phyloP scores from a whole-genome alignment of 495 filamentous ascomycete species.

The Apodospora peruviana region DNA sequence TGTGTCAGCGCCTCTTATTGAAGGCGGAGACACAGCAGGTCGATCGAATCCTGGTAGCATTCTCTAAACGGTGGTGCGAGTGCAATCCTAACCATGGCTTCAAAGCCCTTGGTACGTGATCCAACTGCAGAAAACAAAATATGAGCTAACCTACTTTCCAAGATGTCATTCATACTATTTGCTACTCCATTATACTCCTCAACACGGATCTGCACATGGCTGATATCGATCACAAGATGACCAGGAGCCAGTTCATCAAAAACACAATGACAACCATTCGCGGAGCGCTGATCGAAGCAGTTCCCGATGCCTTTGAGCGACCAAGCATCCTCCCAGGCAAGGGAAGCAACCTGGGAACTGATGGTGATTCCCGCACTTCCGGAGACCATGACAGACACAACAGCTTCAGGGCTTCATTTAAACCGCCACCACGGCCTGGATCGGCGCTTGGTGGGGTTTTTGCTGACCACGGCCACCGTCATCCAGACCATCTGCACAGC shows the following conservation, averaged over 20 bases:
- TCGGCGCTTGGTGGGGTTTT: conserved; percentile 36
- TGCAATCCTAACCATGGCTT: conserved; percentile 95
- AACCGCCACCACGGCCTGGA: conserved; percentile 38
- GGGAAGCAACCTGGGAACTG: conserved; percentile 15
- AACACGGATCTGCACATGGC: conserved; percentile 96
- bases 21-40: conserved; percentile 96
- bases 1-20: conserved; percentile 79
- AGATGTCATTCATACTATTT: conserved; percentile 97
- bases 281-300: conserved; percentile 64
- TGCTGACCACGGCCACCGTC: conserved; percentile 13
- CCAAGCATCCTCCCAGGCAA: conserved; percentile 41
- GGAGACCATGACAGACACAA: conserved; percentile 38
- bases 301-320: conserved; percentile 59
- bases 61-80: conserved; percentile 84
- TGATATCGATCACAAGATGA: conserved; percentile 96
- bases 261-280: conserved; percentile 92
- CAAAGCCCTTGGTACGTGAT: conserved; percentile 68
- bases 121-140: not conserved
- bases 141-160: conserved; percentile 4
- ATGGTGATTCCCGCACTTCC: conserved; percentile 25
- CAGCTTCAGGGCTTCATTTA: conserved; percentile 41
- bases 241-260: conserved; percentile 84
- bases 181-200: conserved; percentile 88
- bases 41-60: conserved; percentile 84
- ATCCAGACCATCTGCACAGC: not conserved